Base-by-base conservation (phyloP, 768 basidiomycete genomes). In the Kondoa malvinella region DNA sequence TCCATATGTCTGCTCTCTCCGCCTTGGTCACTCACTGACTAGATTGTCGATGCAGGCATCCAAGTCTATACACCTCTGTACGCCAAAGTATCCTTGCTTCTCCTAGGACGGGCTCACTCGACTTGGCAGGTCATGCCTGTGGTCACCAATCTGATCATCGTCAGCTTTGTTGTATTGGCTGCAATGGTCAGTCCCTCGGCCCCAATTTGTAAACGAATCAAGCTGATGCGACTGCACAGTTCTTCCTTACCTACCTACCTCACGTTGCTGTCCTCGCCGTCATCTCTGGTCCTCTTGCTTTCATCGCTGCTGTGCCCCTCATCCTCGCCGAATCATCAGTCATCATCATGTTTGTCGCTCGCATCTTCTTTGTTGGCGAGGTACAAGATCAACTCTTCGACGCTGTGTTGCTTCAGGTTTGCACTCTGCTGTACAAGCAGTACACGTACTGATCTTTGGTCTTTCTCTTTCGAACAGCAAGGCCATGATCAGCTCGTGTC, bases 261-360 rank as follows among this genome's bases (percentile, higher is more conserved):
- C 85, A 86, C 73, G 82, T 84, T 34, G 84, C 83, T 56, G 74
- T 87, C 60, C 82, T 85, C 50, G 81, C 84, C 1, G 70, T 86
- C 66, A 80, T 87, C 71, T 81, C 82, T 0, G 86, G 86, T 0
- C 85, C 85, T 2, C 79, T 87, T 30, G 84, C 78, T 0, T 83
- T 84, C 73, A 72, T 83, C 32, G 80, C 80, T 14, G 83, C 84
- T 1, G 78, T 81, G 76, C 76, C 76, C 67, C 76, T 79, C 56
- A 79, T 82, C 40, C 77, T 81, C 50, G 27, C 34, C 27, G 61
- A 68, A 27, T 77, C 78, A 33, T 76, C 79, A 66, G 71, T 80
- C 64, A 74, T 81, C 64, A 74, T 81, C 71, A 76, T 75, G 59
- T 77, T 80, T 74, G 69, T 83, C 75, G 81, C 76, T 73, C 81